phyloP scores from a whole-genome alignment of 2,329 filamentous ascomycete genomes.

The Aspergillus phoenicis region DNA sequence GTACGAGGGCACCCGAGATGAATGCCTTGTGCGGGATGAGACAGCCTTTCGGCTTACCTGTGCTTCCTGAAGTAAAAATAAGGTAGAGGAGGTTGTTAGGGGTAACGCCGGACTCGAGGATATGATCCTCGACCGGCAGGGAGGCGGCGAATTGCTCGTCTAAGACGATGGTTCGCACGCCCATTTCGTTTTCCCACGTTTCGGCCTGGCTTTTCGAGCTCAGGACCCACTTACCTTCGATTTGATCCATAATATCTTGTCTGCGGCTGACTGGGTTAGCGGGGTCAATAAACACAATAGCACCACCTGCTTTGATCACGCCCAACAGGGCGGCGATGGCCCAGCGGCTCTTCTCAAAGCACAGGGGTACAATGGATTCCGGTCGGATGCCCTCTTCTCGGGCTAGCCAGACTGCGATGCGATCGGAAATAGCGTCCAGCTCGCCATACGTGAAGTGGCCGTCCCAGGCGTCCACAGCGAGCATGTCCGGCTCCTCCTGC shows the following conservation, averaged over 20 bases:
- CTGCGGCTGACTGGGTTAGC: neutral
- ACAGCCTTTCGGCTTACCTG: constrained; percentile 5
- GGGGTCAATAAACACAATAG: neutral
- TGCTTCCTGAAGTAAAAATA: constrained; percentile 13
- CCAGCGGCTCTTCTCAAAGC: constrained; percentile 4
- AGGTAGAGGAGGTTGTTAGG: neutral
- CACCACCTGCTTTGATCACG: neutral
- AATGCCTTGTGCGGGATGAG: constrained; percentile 2
- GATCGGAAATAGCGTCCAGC: constrained; percentile 16
- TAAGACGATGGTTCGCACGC: neutral
- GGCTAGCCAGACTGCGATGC: neutral
- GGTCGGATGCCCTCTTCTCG: neutral
- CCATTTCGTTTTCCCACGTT: neutral
- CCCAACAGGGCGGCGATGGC: neutral
- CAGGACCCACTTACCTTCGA: neutral
- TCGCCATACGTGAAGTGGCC: constrained; percentile 27
- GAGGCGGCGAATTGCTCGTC: neutral
- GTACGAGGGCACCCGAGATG: neutral
- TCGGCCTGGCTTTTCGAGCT: neutral
- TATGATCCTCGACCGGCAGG: neutral
- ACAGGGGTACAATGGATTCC: neutral
- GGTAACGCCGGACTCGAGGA: neutral
- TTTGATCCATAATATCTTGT: neutral
- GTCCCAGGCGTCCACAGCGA: constrained; percentile 30
- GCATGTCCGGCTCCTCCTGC: constrained; percentile 5